A percentile compares a stretch with the other conserved stretches of the same genome.
Conservation (phyloP, 208 protist species). For the Acanthamoeba sp. region DNA sequence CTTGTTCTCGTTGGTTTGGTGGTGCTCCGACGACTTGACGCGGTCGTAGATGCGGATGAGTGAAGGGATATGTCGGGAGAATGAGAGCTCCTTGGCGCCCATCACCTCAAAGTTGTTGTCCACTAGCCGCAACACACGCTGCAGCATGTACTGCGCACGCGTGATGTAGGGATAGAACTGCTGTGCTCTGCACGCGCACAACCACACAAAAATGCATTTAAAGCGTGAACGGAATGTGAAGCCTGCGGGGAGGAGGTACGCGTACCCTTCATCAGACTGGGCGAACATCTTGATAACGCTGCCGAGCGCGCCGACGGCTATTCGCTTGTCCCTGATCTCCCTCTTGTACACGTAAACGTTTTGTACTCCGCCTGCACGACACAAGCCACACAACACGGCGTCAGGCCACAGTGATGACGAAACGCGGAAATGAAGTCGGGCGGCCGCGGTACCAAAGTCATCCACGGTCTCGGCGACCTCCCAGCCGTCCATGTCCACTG, state of each 20-base stretch:
- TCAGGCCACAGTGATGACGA: background rate
- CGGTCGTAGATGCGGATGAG: background rate
- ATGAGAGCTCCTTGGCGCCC: constrained; percentile 15
- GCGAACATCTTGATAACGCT: background rate
- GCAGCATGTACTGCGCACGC: constrained; percentile 4
- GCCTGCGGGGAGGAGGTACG: background rate
- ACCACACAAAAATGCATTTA: background rate
- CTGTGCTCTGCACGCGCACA: background rate
- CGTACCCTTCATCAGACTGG: constrained; percentile 31
- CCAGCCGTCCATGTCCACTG: constrained; percentile 57
- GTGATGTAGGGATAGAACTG: constrained; percentile 9
- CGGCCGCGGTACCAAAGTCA: constrained; percentile 6
- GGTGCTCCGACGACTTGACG: background rate
- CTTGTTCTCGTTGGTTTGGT: background rate
- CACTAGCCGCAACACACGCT: constrained; percentile 20
- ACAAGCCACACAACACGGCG: background rate
- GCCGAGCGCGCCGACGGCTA: background rate
- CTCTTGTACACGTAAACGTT: constrained; percentile 31
- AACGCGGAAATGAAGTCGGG: too few species aligned
- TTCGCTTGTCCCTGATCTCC: constrained; percentile 46
- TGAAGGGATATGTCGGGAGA: background rate
- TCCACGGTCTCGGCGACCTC: constrained; percentile 38
- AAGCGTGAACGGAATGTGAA: background rate
- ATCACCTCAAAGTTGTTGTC: constrained; percentile 66
- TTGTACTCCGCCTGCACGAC: constrained; percentile 34